Percentiles rank a stretch among this genome's conserved stretches.
phyloP scores from a whole-genome alignment of 352 stramenopile species.

The Phytophthora tubulina region DNA sequence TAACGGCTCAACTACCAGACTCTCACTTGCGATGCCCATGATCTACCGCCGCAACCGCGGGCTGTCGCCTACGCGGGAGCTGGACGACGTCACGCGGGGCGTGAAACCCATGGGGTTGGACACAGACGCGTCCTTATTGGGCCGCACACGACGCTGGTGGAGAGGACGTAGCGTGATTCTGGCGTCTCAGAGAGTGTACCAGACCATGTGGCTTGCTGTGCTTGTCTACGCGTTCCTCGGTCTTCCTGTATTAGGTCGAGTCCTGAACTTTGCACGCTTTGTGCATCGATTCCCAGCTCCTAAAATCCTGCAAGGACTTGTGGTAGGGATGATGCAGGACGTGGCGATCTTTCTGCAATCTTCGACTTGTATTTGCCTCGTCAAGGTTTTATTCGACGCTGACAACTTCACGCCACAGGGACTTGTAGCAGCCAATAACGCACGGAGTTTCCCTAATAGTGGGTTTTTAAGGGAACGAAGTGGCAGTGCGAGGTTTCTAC shows the following conservation, averaged over 20 bases:
- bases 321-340: slow-evolving; percentile 63
- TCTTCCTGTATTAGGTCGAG: slow-evolving; percentile 65
- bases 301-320: slow-evolving; percentile 60
- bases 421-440: slow-evolving; percentile 26
- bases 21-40: slow-evolving; percentile 51
- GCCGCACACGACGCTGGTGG: slow-evolving; percentile 42
- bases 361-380: slow-evolving; percentile 70
- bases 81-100: slow-evolving; percentile 31
- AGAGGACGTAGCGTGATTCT: slow-evolving; percentile 36
- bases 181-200: slow-evolving; percentile 53
- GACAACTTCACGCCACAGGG: slow-evolving; percentile 30
- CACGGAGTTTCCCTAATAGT: slow-evolving; percentile 39
- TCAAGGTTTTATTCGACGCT: slow-evolving; percentile 69
- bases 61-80: slow-evolving; percentile 44
- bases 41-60: slow-evolving; percentile 70
- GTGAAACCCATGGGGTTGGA: slow-evolving; percentile 28
- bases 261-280: slow-evolving; percentile 71
- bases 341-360: slow-evolving; percentile 72
- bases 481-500: slow-evolving; percentile 45
- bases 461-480: slow-evolving; percentile 46
- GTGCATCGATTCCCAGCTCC: slow-evolving; percentile 58
- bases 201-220: slow-evolving; percentile 73
- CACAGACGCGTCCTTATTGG: slow-evolving; percentile 36
- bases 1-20: slow-evolving; percentile 14
- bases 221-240: slow-evolving; percentile 77